Evolutionary conservation across 495 filamentous ascomycete species (phyloP), one percentile per base, ranked within the genome.

Genomic region (Penicillium manginii): DNA sequence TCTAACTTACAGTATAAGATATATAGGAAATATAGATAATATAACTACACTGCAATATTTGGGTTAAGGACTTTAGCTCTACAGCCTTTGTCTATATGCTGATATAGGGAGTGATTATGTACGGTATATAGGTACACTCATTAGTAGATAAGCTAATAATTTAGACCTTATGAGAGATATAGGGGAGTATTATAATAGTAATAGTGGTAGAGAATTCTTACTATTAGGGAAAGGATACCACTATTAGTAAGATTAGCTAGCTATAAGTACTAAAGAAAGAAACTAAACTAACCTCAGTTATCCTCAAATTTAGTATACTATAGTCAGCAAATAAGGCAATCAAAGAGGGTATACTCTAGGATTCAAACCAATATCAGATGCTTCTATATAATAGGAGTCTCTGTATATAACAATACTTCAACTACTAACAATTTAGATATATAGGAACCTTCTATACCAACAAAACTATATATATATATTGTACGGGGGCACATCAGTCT

Each of bases 401-500:
- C 23, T 31, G 54, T 18, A 22, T 57, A 7, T 45, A 45, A 9
- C 32, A 57, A 23, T 57, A 46, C 9, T 42, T 40, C 7, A 37
- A 42, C 14, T 57, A 21, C n/a, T 19, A 57, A 33, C 12, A 57
- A 50, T 57, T 32, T 33, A 32, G 54, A 2, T 32, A 57, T 14
- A 57, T 57, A 50, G 54, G 54, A 42, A 50, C 32, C 19, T 42
- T 33, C 54, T 57, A 21, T 22, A 8, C 54, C 22, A 42, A 50
- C 1, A 10, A 15, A 35, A 22, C 22, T 0, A 43, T 4, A 14
- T 50, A 33, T 21, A 45, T 57, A 2, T 57, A 43, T 21, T 57
- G 46, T 22, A 32, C 54, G 3, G 33, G 29, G 15, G 23, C 17
- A 6, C 46, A 57, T 39, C 46, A 40, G 9, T 50, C 54, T 57